Conservation (phyloP, 257 asterid genomes). For the Coffea canephora region DNA sequence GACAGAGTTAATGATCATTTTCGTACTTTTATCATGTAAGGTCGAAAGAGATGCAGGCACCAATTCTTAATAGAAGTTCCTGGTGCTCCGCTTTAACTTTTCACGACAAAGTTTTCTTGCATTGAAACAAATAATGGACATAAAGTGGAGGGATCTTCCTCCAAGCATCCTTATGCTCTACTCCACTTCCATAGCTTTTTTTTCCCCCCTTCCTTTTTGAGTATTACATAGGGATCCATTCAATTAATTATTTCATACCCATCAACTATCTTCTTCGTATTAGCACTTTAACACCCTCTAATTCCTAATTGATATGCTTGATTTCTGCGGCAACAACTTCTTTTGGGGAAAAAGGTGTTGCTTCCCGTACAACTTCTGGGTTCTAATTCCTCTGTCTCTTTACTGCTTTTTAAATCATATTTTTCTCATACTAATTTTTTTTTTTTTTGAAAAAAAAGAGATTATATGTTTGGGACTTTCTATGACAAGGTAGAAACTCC, state of each 20-base stretch:
- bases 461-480: no score
- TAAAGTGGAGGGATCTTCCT: not conserved
- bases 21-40: not conserved
- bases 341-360: not conserved
- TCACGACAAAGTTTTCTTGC: not conserved
- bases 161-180: not conserved
- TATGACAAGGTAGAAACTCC: no score
- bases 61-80: not conserved
- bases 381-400: no score
- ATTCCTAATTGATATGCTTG: not conserved
- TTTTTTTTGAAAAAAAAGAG: no score
- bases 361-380: not conserved
- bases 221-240: not conserved
- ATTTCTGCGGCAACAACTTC: not conserved
- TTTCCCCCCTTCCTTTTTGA: not conserved
- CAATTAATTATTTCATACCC: not conserved
- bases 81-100: conserved; percentile 9
- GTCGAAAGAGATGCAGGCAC: not conserved
- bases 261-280: not conserved
- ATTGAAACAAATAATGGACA: not conserved
- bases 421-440: no score
- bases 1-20: not conserved
- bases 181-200: not conserved
- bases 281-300: not conserved
- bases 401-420: no score